A percentile compares a stretch with the other conserved stretches of the same genome.
phyloP scores from a whole-genome alignment of 352 stramenopile species.

The Thalassiosira hispida region DNA sequence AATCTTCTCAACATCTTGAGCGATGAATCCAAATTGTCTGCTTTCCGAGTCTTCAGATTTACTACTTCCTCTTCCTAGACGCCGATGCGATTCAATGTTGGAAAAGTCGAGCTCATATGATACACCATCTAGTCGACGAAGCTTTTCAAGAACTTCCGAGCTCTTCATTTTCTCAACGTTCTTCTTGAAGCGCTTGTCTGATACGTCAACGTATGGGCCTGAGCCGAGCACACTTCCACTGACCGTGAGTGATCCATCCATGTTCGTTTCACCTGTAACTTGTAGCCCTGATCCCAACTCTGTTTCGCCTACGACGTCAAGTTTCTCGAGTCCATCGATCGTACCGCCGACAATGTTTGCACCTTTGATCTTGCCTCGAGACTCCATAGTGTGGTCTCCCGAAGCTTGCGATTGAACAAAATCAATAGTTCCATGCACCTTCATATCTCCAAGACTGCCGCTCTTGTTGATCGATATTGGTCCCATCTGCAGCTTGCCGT shows the following conservation, averaged over 20 bases:
- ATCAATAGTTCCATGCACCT: conserved; percentile 35
- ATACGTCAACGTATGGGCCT: conserved; percentile 91
- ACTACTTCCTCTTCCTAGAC: conserved; percentile 21
- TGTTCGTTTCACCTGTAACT: conserved; percentile 87
- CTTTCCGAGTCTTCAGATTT: conserved; percentile 48
- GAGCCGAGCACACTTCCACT: conserved; percentile 90
- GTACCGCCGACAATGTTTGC: conserved; percentile 47
- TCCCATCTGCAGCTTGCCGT: conserved; percentile 34
- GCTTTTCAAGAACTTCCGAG: conserved; percentile 66
- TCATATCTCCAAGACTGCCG: conserved; percentile 34
- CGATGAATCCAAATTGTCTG: conserved; percentile 88
- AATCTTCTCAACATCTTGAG: conserved; percentile 88
- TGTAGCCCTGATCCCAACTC: conserved; percentile 87
- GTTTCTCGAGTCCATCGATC: conserved; percentile 29
- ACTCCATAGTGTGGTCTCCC: conserved; percentile 3
- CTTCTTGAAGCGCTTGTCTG: conserved; percentile 89
- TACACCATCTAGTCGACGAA: conserved; percentile 82
- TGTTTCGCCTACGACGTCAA: conserved; percentile 22
- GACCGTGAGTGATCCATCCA: conserved; percentile 88
- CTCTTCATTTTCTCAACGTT: conserved; percentile 77
- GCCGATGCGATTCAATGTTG: conserved; percentile 13
- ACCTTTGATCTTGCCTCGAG: conserved; percentile 27
- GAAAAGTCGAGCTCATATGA: conserved; percentile 56
- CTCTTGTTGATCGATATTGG: conserved; percentile 30
- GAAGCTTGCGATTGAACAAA: conserved; percentile 18